These are phyloP conservation scores for Sporisorium exsertum DNA, from an alignment of 1,284 basidiomycete species.

Conservation along the genomic window DNA sequence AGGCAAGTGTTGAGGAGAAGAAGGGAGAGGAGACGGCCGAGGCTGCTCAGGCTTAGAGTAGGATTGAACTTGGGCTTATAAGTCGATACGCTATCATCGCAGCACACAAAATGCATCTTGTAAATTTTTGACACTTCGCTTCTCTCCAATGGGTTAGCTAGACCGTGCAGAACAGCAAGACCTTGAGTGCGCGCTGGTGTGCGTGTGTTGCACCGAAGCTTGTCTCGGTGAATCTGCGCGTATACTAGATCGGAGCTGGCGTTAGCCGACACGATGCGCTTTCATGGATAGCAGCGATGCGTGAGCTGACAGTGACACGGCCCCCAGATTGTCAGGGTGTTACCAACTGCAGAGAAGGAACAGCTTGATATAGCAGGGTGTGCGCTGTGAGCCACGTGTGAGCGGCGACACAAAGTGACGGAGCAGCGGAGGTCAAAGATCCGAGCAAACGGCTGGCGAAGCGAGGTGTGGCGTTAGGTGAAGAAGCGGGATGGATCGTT, in stretches of 20 bases:
- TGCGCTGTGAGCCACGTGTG: slow-evolving; percentile 11
- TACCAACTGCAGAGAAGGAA: too few species aligned
- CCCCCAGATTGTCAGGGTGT: too few species aligned
- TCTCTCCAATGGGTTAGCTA: not conserved
- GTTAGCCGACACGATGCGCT: too few species aligned
- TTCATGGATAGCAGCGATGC: too few species aligned
- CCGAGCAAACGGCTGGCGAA: slow-evolving; percentile 20
- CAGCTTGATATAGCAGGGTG: too few species aligned
- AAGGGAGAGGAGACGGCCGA: slow-evolving; percentile 17
- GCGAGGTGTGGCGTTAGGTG: slow-evolving; percentile 34
- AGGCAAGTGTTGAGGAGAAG: slow-evolving; percentile 28
- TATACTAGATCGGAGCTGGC: not conserved
- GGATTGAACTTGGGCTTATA: not conserved
- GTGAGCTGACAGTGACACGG: too few species aligned
- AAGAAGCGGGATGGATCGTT: slow-evolving; percentile 6
- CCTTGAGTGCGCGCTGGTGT: not conserved
- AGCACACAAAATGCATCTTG: not conserved
- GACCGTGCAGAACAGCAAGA: too few species aligned
- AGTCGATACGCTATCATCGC: not conserved
- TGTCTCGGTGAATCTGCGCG: not conserved
- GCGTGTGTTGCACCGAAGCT: not conserved
- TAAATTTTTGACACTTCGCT: not conserved
- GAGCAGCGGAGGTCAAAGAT: slow-evolving; percentile 5
- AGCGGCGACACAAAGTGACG: not conserved
- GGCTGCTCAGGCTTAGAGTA: slow-evolving; percentile 1